A percentile compares a stretch with the other conserved stretches of the same genome.
phyloP scores from a whole-genome alignment of 495 filamentous ascomycete species.

The Penicillium ucsense region DNA sequence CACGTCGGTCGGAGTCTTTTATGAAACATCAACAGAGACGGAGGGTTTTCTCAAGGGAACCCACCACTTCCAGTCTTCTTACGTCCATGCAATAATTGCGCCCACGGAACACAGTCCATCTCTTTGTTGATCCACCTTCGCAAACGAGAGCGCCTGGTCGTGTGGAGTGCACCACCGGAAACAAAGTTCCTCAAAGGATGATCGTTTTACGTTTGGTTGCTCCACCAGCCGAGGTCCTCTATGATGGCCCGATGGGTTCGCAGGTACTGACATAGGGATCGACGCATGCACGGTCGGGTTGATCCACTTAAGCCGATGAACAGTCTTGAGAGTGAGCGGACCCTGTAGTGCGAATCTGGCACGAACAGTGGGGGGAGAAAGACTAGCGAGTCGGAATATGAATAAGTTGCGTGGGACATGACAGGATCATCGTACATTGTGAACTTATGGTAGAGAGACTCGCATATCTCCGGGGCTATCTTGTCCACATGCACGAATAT shows the following conservation, averaged over 20 bases:
- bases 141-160: no score
- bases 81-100: no score
- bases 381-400: neutral
- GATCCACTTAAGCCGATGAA: neutral
- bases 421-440: neutral
- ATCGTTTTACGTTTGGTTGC: neutral
- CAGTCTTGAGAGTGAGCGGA: neutral
- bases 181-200: neutral
- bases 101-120: no score
- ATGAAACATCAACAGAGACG: neutral
- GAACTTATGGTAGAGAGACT: no score
- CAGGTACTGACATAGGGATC: neutral
- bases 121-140: no score
- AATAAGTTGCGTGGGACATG: neutral
- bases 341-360: neutral
- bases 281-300: neutral
- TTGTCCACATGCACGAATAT: neutral
- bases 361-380: neutral
- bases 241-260: neutral
- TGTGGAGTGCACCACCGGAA: neutral
- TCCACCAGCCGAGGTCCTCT: neutral
- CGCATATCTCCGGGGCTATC: neutral
- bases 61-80: no score
- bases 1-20: neutral
- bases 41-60: no score